Evolutionary conservation across 768 basidiomycete genomes (phyloP).

Genomic region (Mycena capillaripes): DNA sequence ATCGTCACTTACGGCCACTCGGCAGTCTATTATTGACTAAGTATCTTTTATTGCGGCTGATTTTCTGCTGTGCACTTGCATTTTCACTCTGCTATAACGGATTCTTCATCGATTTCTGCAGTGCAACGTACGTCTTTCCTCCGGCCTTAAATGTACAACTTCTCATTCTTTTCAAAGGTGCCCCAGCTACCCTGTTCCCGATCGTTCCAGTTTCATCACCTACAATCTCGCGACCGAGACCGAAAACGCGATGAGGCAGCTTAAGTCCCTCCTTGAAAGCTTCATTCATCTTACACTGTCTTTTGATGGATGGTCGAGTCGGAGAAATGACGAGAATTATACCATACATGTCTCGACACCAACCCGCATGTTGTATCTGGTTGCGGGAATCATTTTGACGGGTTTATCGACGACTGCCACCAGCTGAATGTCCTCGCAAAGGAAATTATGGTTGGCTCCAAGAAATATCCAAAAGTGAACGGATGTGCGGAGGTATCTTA

Average conservation of each 20-base stretch:
- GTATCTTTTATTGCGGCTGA: constrained; percentile 15
- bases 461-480: constrained; percentile 23
- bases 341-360: constrained; percentile 2
- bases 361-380: constrained; percentile 12
- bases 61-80: constrained; percentile 27
- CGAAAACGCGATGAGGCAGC: neutral
- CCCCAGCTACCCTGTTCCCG: constrained; percentile 20
- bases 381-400: constrained; percentile 15
- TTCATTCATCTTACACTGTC: neutral
- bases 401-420: constrained; percentile 30
- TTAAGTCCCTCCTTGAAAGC: neutral
- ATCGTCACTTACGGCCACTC: neutral
- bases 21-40: constrained; percentile 22
- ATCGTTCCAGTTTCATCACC: constrained; percentile 16
- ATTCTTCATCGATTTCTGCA: constrained; percentile 28
- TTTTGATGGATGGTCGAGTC: neutral
- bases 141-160: too few species aligned
- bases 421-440: constrained; percentile 36
- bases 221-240: constrained; percentile 11
- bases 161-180: constrained; percentile 7
- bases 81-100: constrained; percentile 27
- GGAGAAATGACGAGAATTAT: neutral
- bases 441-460: constrained; percentile 34
- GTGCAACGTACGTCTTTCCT: neutral
- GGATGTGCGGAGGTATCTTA: constrained; percentile 16